These are phyloP conservation scores for Penicillium sp. DNA, from an alignment of 2,329 filamentous ascomycete species.

Conservation along the genomic window DNA sequence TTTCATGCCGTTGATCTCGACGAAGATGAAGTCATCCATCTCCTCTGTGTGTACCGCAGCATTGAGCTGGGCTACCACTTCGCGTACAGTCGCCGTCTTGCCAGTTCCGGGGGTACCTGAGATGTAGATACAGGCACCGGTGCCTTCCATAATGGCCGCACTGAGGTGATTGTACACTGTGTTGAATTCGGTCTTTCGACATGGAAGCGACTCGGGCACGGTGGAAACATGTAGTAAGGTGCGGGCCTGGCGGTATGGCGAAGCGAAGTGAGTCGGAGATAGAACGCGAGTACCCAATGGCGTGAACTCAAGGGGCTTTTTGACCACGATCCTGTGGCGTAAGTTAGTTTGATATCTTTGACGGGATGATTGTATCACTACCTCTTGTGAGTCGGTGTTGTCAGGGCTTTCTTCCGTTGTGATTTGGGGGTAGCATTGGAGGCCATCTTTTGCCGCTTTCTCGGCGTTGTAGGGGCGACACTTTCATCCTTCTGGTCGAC, in stretches of 20 bases:
- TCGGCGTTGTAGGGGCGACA: constrained; percentile 46
- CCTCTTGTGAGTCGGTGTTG: constrained; percentile 61
- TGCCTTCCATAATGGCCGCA: constrained; percentile 86
- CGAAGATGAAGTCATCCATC: constrained; percentile 96
- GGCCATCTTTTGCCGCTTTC: constrained; percentile 51
- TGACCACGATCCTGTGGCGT: constrained; percentile 56
- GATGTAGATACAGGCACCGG: constrained; percentile 96
- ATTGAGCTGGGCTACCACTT: constrained; percentile 85
- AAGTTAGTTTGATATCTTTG: not conserved
- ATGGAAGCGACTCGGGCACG: constrained; percentile 81
- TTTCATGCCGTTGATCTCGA: constrained; percentile 99
- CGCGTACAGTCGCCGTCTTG: constrained; percentile 93
- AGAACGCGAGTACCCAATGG: constrained; percentile 84
- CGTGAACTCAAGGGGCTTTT: constrained; percentile 90
- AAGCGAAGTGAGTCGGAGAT: constrained; percentile 65
- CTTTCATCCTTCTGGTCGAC: constrained; percentile 37
- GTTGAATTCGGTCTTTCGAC: constrained; percentile 84
- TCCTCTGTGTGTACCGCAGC: constrained; percentile 83
- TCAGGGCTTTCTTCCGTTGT: constrained; percentile 43
- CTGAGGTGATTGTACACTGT: constrained; percentile 91
- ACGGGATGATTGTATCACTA: constrained; percentile 17
- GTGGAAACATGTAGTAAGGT: constrained; percentile 88
- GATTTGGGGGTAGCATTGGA: constrained; percentile 42
- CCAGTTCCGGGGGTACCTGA: constrained; percentile 97
- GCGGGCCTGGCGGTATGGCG: constrained; percentile 86